These are phyloP conservation scores for Botrytis cinerea DNA, from an alignment of 2,329 filamentous ascomycete species.

Conservation along the genomic window DNA sequence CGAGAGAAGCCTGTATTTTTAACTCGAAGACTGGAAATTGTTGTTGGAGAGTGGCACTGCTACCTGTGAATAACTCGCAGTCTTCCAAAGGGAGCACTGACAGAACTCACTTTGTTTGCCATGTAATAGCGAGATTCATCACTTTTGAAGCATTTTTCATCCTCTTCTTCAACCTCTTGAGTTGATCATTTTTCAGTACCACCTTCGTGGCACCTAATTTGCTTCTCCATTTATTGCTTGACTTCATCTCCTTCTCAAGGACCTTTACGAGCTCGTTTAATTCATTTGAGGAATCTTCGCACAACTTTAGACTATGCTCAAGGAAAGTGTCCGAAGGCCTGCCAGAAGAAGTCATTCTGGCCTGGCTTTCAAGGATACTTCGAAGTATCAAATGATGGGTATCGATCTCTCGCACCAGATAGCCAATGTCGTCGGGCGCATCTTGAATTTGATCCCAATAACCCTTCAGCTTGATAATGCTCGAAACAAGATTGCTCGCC, in stretches of 20 bases:
- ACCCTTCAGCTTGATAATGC: constrained; percentile 29
- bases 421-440: constrained; percentile 24
- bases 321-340: not conserved
- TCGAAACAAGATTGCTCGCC: constrained; percentile 21
- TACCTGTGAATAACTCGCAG: not conserved
- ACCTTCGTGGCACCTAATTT: constrained; percentile 25
- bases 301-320: constrained; percentile 24
- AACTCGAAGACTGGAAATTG: not conserved
- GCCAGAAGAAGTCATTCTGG: not conserved
- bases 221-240: constrained; percentile 21
- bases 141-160: constrained; percentile 25
- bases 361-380: constrained; percentile 24
- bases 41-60: constrained; percentile 11
- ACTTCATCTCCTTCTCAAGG: constrained; percentile 15
- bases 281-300: constrained; percentile 22
- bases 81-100: not conserved
- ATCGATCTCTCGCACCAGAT: constrained; percentile 25
- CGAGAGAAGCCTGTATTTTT: not conserved
- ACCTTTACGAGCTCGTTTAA: constrained; percentile 19
- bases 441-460: constrained; percentile 29
- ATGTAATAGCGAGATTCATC: constrained; percentile 21
- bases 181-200: constrained; percentile 25
- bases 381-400: constrained; percentile 23
- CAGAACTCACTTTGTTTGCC: constrained; percentile 26
- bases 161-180: constrained; percentile 25